Evolutionary conservation across 176 grass and related monocot species (phyloP).

Genomic region (Triticum turgidum): DNA sequence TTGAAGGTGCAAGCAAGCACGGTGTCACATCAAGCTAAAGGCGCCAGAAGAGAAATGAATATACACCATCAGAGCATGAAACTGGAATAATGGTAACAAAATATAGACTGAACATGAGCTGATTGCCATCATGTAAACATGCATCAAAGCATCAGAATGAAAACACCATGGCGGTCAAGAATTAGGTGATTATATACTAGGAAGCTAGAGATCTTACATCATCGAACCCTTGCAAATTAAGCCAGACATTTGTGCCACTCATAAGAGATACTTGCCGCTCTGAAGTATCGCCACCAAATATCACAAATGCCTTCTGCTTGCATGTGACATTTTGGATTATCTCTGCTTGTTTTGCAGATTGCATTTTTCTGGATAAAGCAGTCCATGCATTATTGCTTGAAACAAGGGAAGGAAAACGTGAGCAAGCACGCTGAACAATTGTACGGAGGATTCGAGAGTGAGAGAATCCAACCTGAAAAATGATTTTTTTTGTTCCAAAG

Average conservation of each 20-base stretch:
- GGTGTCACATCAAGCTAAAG: conserved; percentile 90
- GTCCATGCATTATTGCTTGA: conserved; percentile 60
- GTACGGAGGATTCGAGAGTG: conserved; percentile 84
- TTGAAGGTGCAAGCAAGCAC: conserved; percentile 75
- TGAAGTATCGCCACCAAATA: conserved; percentile 94
- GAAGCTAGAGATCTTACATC: conserved; percentile 66
- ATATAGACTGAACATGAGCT: conserved; percentile 13
- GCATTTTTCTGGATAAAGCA: conserved; percentile 58
- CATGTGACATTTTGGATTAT: conserved; percentile 30
- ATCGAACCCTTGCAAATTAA: conserved; percentile 87
- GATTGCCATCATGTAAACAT: not conserved
- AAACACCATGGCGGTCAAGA: not conserved
- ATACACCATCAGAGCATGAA: not conserved
- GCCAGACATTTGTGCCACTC: conserved; percentile 99
- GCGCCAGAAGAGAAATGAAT: conserved; percentile 28
- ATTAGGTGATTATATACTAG: not conserved
- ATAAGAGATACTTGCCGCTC: conserved; percentile 97
- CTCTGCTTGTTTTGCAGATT: conserved; percentile 31
- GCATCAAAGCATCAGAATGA: not conserved
- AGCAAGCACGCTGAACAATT: conserved; percentile 83
- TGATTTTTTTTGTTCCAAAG: conserved; percentile 1
- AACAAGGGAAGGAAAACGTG: conserved; percentile 72
- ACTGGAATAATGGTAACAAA: conserved; percentile 19
- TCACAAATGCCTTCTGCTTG: conserved; percentile 74
- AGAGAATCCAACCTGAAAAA: conserved; percentile 88